Base-by-base conservation (phyloP, 2,329 filamentous ascomycete species). In the Aspergillus fischeri region DNA sequence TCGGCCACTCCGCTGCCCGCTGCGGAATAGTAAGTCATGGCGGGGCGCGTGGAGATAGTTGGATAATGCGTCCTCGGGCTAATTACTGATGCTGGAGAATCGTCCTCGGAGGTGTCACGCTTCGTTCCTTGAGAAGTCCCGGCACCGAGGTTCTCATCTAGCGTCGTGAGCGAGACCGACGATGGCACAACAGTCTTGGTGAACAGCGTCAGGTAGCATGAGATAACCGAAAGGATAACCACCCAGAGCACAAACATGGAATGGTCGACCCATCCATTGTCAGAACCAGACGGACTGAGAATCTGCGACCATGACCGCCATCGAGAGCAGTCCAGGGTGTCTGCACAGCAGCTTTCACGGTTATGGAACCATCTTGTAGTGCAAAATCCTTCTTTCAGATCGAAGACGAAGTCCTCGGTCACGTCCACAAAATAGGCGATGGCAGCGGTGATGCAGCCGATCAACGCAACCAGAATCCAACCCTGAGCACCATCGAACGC, bases 151-250 rank as follows among this genome's bases (percentile, higher is more conserved):
- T 99, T 95, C 74, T 97, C 94, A 72, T 97, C 94, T 20, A 97
- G 80, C 0, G 93, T 97, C 0, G 90, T 85, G 58, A 97, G 83
- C 0, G 89, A 90, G 63, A 96, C 89, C 1, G 91, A 87, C 1
- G 92, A 96, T 0, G 93, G 92, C 1, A 97, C 91, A 6, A 94
- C 88, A 0, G 93, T 97, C 76, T 95, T 96, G n/a, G 94, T 97
- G 29, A 86, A 86, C 48, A 97, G 77, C 0, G 93, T 95, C 57
- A 97, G 77, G 51, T 89, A 78, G 68, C 92, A 97, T 2, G 92
- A 86, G 4, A 87, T 70, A 58, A 85, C 75, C 3, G 94, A 82
- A 28, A 97, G 82, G 1, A 81, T 54, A 11, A 96, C 77, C 20
- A 91, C 91, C 65, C 86, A 85, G 41, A 85, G 62, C 52, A 96